Evolutionary conservation across 768 basidiomycete species (phyloP).

Genomic region (Amanita inopinata): DNA sequence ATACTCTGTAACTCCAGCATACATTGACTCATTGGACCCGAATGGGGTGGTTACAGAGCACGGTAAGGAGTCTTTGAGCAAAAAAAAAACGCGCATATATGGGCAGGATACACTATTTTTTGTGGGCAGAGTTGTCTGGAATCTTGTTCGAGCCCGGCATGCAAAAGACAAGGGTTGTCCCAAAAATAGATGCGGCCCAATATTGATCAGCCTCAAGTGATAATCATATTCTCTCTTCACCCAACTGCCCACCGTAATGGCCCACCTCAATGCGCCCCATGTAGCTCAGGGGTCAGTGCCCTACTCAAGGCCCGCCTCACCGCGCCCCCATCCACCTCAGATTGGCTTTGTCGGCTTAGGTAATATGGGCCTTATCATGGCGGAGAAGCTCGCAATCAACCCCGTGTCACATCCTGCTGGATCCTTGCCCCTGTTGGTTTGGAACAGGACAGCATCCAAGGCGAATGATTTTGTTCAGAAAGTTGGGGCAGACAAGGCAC

Average conservation of each 20-base stretch:
- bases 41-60: too few relatives aligned
- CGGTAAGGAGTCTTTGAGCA: too few relatives aligned
- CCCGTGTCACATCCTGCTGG: conserved; percentile 25
- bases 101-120: too few relatives aligned
- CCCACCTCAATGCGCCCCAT: conserved; percentile 12
- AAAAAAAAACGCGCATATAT: too few relatives aligned
- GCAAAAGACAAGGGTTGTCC: not conserved
- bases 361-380: conserved; percentile 71
- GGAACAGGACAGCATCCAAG: conserved; percentile 65
- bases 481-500: conserved; percentile 41
- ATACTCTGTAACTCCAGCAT: too few relatives aligned
- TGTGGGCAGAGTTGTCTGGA: too few relatives aligned
- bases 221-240: not conserved
- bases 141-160: too few relatives aligned
- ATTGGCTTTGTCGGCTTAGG: conserved; percentile 44
- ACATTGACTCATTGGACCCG: too few relatives aligned
- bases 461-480: conserved; percentile 46
- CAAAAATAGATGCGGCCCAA: too few relatives aligned
- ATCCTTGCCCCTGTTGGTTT: conserved; percentile 53
- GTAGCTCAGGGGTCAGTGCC: conserved; percentile 6
- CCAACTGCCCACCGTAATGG: conserved; percentile 7
- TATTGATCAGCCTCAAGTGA: too few relatives aligned
- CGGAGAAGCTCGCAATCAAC: conserved; percentile 62
- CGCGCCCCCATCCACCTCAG: conserved; percentile 16
- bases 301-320: conserved; percentile 15